Base-by-base conservation (phyloP, 371 early-diverging fungal genomes). In the Haplosporangium sp. region DNA sequence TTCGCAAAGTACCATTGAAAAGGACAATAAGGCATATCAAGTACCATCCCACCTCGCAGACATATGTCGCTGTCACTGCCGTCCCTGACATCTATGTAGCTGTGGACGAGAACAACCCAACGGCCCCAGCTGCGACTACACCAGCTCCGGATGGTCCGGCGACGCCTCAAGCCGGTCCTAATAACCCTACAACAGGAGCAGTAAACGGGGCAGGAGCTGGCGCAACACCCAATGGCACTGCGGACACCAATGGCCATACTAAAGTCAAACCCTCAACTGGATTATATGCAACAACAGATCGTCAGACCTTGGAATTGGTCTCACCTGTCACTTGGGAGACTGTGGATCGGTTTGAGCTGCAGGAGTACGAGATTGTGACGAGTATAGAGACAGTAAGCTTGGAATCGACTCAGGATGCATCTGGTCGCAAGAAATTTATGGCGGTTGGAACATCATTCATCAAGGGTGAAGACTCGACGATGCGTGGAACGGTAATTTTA, bases 261-360 rank as follows among this genome's bases (percentile, higher is more conserved):
- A 82, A 86, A 23, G 41, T 65, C 53, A 55, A 67, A 73, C 45
- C 56, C 52, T 83, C 86, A 23, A 69, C 87, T n/a, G 89, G 89
- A 21, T 89, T 90, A 63, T 79, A 87, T n/a, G 96, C 97, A 0
- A 69, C 76, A 7, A 82, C 90, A 11, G 86, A 90, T 8, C 79
- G 81, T 8, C 95, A 87, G 73, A 86, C 87, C 1, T 73, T 99
- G 60, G 92, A 96, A 54, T 86, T 99, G 64, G 86, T 98, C 7
- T 96, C 98, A 1, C 97, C 98, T 1, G 91, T 95, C 5, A 96
- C 97, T 6, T 99, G 96, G 96, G 96, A 98, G 69, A 94, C 92
- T 5, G 93, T 98, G 1, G 98, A 98, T 79, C 83, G 83, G 73
- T 87, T 89, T 62, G 85, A 85, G 37, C 87, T 99, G 70, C 90